Evolutionary conservation across 257 asterid genomes (phyloP), one percentile per base, ranked within the genome.

Genomic region (Solanum medicagineum): DNA sequence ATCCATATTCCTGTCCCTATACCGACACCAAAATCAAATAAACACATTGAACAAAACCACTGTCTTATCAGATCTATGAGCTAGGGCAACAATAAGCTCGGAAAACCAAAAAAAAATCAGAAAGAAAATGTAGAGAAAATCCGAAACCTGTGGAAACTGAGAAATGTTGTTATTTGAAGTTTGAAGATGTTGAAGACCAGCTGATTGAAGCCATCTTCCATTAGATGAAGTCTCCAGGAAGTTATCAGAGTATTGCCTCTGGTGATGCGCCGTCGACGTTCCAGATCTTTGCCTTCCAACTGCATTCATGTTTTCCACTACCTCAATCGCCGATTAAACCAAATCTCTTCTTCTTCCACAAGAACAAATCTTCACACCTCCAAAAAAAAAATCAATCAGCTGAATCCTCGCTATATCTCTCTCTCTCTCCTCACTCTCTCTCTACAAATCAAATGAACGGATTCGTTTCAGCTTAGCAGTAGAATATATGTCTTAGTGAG

Each of bases 151-250:
- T n/a, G 88, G 87, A n/a, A 94, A 36, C 69, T 62, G 93, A 87
- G 95, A 90, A 89, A 81, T 87, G 75, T 92, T 91, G 90, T 87
- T 91, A 91, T 81, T 91, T 1, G 97, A 89, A 70, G 98, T 91
- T 87, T 95, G 98, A 7, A 94, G 91, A 87, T 95, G 97, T 85
- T 97, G 98, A 85, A 95, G 88, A 56, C 99, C 98, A 85, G 98
- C 97, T 79, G 99, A 96, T 87, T 96, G 99, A 81, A 95, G 92
- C 98, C 99, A 96, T 82, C 97, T 89, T 40, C 94, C 95, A 53
- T 96, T 91, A 20, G 99, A 92, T 5, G 98, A 92, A 68, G 92
- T 81, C 13, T 96, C 97, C 6, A 90, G 85, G 80, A 90, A 97
- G 89, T 97, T 88, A 75, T 94, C 98, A 80, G 98, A 97, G 89